phyloP scores from a whole-genome alignment of 1,284 basidiomycete genomes.

The Microbotryum silenes-acaulis region DNA sequence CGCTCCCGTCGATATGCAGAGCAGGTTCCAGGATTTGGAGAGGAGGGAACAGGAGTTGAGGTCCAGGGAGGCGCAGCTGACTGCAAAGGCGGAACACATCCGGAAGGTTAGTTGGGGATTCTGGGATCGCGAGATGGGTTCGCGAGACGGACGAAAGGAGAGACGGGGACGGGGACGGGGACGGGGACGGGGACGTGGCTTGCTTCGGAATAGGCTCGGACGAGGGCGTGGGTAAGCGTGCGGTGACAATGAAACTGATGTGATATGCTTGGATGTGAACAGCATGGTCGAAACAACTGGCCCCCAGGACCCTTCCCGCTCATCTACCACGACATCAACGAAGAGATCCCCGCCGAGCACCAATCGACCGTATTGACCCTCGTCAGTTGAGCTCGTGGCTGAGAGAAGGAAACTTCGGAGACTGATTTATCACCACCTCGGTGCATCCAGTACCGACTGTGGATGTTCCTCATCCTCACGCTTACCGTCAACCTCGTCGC shows the following conservation, averaged over 20 bases:
- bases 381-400: constrained; percentile 48
- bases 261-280: neutral
- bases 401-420: constrained; percentile 43
- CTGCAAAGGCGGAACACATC: constrained; percentile 53
- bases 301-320: constrained; percentile 67
- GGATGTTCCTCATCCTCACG: constrained; percentile 51
- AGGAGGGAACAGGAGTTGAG: constrained; percentile 71
- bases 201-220: too few relatives aligned
- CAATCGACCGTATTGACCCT: constrained; percentile 72
- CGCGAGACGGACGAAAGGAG: too few relatives aligned
- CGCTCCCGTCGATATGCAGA: constrained; percentile 42
- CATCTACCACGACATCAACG: constrained; percentile 79
- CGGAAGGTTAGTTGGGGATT: constrained; percentile 38
- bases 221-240: too few relatives aligned
- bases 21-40: constrained; percentile 55
- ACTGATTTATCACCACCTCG: constrained; percentile 66
- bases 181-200: too few relatives aligned
- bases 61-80: constrained; percentile 63
- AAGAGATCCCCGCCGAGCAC: constrained; percentile 74
- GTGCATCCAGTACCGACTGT: constrained; percentile 57
- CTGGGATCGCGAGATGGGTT: too few relatives aligned
- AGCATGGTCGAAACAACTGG: constrained; percentile 79
- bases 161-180: too few relatives aligned
- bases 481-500: constrained; percentile 84
- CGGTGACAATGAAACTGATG: too few relatives aligned